phyloP scores from a whole-genome alignment of 1,139 yeast species.

The Pichia sp. region DNA sequence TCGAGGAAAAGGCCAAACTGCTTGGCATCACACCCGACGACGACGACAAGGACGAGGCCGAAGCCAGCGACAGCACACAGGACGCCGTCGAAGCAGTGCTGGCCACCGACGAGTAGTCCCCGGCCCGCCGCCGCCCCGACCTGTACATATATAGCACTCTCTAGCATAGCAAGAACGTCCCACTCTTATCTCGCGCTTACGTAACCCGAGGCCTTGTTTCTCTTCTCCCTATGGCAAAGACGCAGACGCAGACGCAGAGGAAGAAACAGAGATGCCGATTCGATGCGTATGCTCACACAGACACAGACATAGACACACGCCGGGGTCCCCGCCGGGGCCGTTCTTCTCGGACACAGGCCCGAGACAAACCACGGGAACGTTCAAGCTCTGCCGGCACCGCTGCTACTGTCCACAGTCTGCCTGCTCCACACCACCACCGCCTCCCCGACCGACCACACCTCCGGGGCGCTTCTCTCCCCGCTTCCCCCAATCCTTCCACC shows the following conservation, averaged over 20 bases:
- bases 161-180: background rate
- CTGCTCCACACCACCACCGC: background rate
- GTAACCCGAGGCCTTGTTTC: background rate
- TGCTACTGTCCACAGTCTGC: background rate
- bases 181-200: background rate
- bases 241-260: too few relatives aligned
- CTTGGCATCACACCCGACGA: constrained; percentile 51
- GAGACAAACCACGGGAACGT: too few relatives aligned
- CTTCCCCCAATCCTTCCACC: background rate
- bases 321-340: background rate
- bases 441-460: background rate
- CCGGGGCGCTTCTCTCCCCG: background rate
- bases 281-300: too few relatives aligned
- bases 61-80: constrained; percentile 1
- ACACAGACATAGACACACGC: background rate
- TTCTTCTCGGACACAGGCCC: background rate
- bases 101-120: constrained; percentile 10
- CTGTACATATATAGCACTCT: background rate
- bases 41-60: constrained; percentile 13
- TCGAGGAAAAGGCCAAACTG: constrained; percentile 68
- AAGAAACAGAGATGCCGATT: too few relatives aligned
- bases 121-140: background rate
- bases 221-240: too few relatives aligned
- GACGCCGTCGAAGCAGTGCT: constrained; percentile 13
- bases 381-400: too few relatives aligned